These are phyloP conservation scores for Suillus americanus DNA, from an alignment of 768 basidiomycete genomes.

Conservation along the genomic window DNA sequence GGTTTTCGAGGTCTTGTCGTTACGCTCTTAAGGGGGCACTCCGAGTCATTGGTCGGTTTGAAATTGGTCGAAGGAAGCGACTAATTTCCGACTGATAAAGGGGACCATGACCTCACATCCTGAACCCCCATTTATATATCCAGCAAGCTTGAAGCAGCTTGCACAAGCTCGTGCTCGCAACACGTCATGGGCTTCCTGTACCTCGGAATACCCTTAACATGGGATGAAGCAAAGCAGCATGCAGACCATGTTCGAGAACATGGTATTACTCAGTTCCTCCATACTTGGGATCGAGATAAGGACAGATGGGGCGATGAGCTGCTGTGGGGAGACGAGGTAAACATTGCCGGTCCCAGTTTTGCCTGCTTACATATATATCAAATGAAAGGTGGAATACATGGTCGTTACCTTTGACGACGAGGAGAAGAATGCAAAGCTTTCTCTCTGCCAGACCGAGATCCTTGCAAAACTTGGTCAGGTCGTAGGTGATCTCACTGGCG, in stretches of 20 bases:
- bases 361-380: not conserved
- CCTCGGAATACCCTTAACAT: slow-evolving; percentile 88
- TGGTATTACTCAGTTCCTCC: slow-evolving; percentile 93
- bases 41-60: no score
- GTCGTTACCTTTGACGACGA: slow-evolving; percentile 82
- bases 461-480: slow-evolving; percentile 72
- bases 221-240: slow-evolving; percentile 86
- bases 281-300: slow-evolving; percentile 92
- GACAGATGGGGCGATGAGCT: slow-evolving; percentile 88
- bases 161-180: not conserved
- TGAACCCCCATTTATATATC: no score
- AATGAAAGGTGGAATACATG: slow-evolving; percentile 91
- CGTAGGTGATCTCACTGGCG: slow-evolving; percentile 62
- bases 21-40: no score
- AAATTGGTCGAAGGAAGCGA: no score
- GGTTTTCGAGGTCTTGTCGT: no score
- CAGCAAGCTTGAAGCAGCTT: no score
- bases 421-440: slow-evolving; percentile 79
- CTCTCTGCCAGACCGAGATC: slow-evolving; percentile 94
- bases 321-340: slow-evolving; percentile 98
- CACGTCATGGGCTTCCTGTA: slow-evolving; percentile 84
- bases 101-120: no score
- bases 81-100: no score
- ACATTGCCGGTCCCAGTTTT: slow-evolving; percentile 9
- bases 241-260: slow-evolving; percentile 89